Conservation (phyloP, 2,329 filamentous ascomycete species). For the Neocatenulostroma microsporum region DNA sequence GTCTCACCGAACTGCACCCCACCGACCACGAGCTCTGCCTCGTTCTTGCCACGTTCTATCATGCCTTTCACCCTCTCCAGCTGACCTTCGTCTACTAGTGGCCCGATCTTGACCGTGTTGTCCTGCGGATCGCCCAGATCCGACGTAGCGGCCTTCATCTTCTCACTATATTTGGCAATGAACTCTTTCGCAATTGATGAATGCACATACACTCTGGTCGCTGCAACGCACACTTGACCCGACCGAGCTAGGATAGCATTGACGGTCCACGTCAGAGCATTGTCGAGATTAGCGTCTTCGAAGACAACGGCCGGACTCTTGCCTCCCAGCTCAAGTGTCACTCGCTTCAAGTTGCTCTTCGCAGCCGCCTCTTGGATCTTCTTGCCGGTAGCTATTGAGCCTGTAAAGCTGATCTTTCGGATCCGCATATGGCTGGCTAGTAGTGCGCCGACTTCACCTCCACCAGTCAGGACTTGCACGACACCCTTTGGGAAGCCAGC, state of each 20-base stretch:
- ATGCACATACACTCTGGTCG: conserved; percentile 53
- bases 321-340: conserved; percentile 52
- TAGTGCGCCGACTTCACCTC: conserved; percentile 51
- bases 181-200: too few species aligned
- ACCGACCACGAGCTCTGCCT: too few species aligned
- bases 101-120: too few species aligned
- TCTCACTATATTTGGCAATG: too few species aligned
- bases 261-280: conserved; percentile 54
- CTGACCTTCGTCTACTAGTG: too few species aligned
- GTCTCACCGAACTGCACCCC: too few species aligned
- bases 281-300: conserved; percentile 28
- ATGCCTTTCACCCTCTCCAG: too few species aligned
- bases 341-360: conserved; percentile 44
- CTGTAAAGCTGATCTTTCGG: conserved; percentile 71
- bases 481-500: conserved; percentile 71
- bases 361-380: conserved; percentile 23
- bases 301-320: conserved; percentile 50
- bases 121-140: too few species aligned
- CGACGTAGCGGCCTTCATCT: too few species aligned
- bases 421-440: conserved; percentile 59
- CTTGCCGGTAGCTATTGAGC: conserved; percentile 58
- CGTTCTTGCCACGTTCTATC: too few species aligned
- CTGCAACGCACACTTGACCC: conserved; percentile 55
- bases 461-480: conserved; percentile 60
- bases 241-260: conserved; percentile 45